A percentile compares a stretch with the other conserved stretches of the same genome.
phyloP scores from a whole-genome alignment of 495 filamentous ascomycete genomes.

The Antarctomyces pellizariae region DNA sequence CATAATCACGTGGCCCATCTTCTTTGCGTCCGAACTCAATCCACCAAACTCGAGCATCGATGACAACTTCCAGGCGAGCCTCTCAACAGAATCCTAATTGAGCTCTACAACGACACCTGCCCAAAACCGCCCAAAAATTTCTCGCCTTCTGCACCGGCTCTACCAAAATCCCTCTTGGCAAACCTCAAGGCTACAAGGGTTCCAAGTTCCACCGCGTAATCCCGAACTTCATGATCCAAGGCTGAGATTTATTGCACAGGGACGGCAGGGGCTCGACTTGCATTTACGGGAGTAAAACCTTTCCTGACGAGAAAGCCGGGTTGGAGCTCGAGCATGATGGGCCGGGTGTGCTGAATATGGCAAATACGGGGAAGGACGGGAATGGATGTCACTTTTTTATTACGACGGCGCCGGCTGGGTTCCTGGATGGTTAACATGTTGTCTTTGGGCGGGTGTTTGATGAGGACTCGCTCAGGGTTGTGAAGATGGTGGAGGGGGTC shows the following conservation, averaged over 20 bases:
- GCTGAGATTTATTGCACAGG: conserved; percentile 87
- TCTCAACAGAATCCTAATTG: conserved; percentile 79
- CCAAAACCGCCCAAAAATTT: conserved; percentile 89
- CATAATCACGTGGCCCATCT: too few species aligned
- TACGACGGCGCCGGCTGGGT: conserved; percentile 63
- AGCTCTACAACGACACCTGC: conserved; percentile 68
- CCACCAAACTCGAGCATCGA: too few species aligned
- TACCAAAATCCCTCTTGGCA: conserved; percentile 54
- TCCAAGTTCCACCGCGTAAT: conserved; percentile 94
- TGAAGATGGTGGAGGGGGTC: conserved; percentile 72
- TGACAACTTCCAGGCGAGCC: conserved; percentile 75
- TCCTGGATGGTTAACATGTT: conserved; percentile 86
- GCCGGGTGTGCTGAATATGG: conserved; percentile 76
- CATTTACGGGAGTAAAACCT: conserved; percentile 69
- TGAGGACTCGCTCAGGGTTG: conserved; percentile 76
- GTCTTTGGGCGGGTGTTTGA: conserved; percentile 83
- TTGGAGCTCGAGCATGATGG: conserved; percentile 58
- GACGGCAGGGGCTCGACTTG: conserved; percentile 74
- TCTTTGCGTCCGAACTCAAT: too few species aligned
- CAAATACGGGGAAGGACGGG: conserved; percentile 79
- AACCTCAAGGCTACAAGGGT: conserved; percentile 80
- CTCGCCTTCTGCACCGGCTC: conserved; percentile 94
- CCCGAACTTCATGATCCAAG: conserved; percentile 89
- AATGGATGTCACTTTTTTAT: conserved; percentile 98
- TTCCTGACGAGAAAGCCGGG: conserved; percentile 83